Evolutionary conservation across 1,284 basidiomycete genomes (phyloP), one percentile per base, ranked within the genome.

Genomic region (Cerioporus squamosus): DNA sequence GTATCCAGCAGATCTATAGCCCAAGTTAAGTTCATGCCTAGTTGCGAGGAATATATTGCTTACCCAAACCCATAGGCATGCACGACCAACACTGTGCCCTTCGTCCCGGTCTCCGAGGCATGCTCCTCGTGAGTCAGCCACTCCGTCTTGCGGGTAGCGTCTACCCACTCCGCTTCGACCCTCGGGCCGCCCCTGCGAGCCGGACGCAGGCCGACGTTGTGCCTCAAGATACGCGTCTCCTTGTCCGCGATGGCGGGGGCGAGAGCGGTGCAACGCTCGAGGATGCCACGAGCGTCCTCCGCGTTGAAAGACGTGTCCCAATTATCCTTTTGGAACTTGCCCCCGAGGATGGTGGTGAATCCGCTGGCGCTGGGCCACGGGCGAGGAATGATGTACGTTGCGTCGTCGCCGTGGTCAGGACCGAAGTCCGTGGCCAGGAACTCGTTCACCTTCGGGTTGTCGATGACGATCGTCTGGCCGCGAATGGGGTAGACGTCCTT

Each of bases 391-490:
- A 86, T 76, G 68, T 87, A 87, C 17, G 74, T 78, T 12, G 64
- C 63, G 38, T 76, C 68, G 17, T 65, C 72, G 31, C 60, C 43
- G 77, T 97, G 98, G 82, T 98, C 96, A 66, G 88, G 92, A 26
- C 97, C 96, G 43, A 62, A 44, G 40, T 57, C 59, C 60, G 51
- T 62, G 46, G 51, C 66, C 38, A 80, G 48, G 58, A 72, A 78
- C 53, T 82, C 77, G 36, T 75, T 74, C 55, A 82, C 67, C 26
- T 72, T 84, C 1, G 94, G 93, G 0, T 93, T 90, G 53, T 83
- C 75, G 14, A 94, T 78, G 24, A 94, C 75, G 9, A 95, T 85
- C 0, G 93, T 95, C 74, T 97, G 95, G 0, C 95, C 95, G 43
- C 93, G 82, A 52, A 95, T 84, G 0, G 95, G 94, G 69, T 86